Base-by-base conservation (phyloP, 2,329 filamentous ascomycete species). In the Paecilomyces dactylethromorphus region DNA sequence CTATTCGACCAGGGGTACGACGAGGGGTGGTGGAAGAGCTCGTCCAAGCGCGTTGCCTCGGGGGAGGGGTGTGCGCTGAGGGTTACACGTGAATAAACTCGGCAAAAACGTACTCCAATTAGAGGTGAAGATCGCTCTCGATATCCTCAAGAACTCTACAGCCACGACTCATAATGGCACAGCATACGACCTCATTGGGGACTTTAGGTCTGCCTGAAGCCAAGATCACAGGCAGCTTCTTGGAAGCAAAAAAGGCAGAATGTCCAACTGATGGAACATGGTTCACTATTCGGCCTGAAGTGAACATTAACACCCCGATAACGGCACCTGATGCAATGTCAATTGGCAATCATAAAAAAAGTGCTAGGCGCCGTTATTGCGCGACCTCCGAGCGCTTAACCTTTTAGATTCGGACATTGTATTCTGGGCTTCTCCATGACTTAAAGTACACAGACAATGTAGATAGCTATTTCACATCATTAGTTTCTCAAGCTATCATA, bases 31-130 rank as follows among this genome's bases (percentile, higher is more conserved):
- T 29, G 65, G 57, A 45, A 67, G 72, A 49, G 65, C 63, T 58
- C 74, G 75, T 26, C 64, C 71, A 4, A 76, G 74, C 56, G 74
- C 70, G 32, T 62, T 77, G 51, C 74, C 76, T 21, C 69, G 75
- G 57, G 76, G 74, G 7, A 73, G 72, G 59, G 76, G 74, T 18
- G 62, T 65, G 52, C 72, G 71, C 59, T 78, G 69, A 74, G 53
- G 21, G 32, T 21, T 21, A 45, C 39, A 45, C 39, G 13, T 45
- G 39, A 45, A 18, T 45, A 8, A 45, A 45, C 39, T 7, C 39
- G 39, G n/a, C 39, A 45, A 18, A 8, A n/a, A 45, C 21, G 39
- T 11, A 52, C 26, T 52, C 18, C 50, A 2, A 24, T 10, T 52
- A 21, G 50, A 2, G 50, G 24, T 26, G 39, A 45, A 18, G 0